Evolutionary conservation across 208 protist species (phyloP), one percentile per base, ranked within the genome.

Genomic region (Leishmania amazonensis): DNA sequence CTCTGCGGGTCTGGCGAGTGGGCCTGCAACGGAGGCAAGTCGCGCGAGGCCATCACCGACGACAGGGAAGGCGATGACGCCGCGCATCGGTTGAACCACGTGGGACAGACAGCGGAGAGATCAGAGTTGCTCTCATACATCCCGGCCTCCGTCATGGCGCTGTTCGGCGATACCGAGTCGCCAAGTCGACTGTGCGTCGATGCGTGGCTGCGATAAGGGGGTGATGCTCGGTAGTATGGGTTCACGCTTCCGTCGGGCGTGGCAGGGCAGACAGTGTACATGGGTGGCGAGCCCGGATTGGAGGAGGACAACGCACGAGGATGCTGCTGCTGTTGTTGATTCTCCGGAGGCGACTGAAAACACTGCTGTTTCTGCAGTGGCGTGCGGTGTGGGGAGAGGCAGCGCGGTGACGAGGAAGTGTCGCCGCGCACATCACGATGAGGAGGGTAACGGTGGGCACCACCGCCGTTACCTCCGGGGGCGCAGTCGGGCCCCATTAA

Each of bases 1-100:
- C 68, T n/a, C 53, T 49, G 31, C 15, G 19, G 42, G 38, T 79
- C 75, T 40, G 60, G 75, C n/a, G 75, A 79, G 40, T 79, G 75
- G 13, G 75, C 17, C 35, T 65, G 38, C 8, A 40, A 71, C 42
- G 28, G 53, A 47, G 75, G 42, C 54, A 54, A 11, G 24, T 42
- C 17, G 53, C 49, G 73, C 4, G 53, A 47, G 17, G 73, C 73
- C 13, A 40, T 21, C 45, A 21, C 49, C 5, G 53, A 31, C 31
- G 53, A 62, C 45, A 49, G 24, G 21, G 75, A 45, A 51, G 35
- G 45, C 38, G 58, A 38, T n/a, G 60, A 67, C 1, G 58, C n/a
- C 75, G 58, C 19, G n/a, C 75, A 31, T 24, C 42, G 38, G 35
- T 51, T 42, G 35, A 49, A 64, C 58, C 75, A 35, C 58, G 45